Evolutionary conservation across 257 asterid genomes (phyloP).

Genomic region (Scutellaria minor): DNA sequence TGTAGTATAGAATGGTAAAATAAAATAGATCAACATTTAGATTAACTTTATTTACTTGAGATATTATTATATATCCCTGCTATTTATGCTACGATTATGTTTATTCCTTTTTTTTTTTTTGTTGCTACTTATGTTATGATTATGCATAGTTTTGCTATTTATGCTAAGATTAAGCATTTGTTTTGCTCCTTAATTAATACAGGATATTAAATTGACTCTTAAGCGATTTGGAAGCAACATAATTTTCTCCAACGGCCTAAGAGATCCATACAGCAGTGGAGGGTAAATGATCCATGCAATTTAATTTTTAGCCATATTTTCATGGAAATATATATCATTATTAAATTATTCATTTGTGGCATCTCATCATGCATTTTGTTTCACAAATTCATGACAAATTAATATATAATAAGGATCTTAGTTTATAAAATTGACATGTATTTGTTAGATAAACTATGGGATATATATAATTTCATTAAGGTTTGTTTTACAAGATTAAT

Average conservation of each 20-base stretch:
- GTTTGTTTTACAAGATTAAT: too few species aligned
- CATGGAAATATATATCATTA: neutral
- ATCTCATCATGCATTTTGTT: neutral
- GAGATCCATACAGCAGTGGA: slow-evolving; percentile 63
- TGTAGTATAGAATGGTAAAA: too few species aligned
- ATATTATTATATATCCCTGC: too few species aligned
- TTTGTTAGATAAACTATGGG: too few species aligned
- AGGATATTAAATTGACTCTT: slow-evolving; percentile 56
- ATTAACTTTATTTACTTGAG: too few species aligned
- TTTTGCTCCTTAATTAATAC: slow-evolving; percentile 7
- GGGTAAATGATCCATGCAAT: slow-evolving; percentile 38
- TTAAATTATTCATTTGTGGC: neutral
- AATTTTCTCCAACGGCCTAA: slow-evolving; percentile 66
- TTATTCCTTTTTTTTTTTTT: too few species aligned
- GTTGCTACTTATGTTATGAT: too few species aligned
- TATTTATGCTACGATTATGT: too few species aligned
- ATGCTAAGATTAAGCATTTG: too few species aligned
- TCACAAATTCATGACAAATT: neutral
- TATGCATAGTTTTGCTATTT: too few species aligned
- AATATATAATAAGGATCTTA: neutral
- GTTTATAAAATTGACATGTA: too few species aligned
- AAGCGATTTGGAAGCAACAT: slow-evolving; percentile 62
- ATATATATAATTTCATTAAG: neutral
- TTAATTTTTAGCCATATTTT: neutral
- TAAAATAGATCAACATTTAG: too few species aligned